phyloP scores from a whole-genome alignment of 2,329 filamentous ascomycete genomes.

The Pseudogymnoascus sp. region DNA sequence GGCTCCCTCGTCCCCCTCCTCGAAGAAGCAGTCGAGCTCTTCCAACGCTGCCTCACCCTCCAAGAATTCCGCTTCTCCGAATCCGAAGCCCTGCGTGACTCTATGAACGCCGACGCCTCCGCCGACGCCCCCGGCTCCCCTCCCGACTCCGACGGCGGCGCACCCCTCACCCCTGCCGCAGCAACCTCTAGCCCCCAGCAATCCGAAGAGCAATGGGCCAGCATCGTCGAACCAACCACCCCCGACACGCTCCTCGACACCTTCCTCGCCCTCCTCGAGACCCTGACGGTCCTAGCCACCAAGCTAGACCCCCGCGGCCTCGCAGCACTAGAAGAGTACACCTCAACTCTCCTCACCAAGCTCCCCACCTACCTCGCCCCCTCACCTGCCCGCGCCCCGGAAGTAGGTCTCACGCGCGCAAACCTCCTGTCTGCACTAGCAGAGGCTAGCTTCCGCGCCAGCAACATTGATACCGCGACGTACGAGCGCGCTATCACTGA shows the following conservation, averaged over 20 bases:
- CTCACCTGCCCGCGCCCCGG: slow-evolving; percentile 37
- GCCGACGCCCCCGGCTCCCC: slow-evolving; percentile 27
- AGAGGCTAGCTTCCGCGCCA: slow-evolving; percentile 48
- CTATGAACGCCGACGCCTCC: slow-evolving; percentile 21
- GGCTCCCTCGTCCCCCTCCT: slow-evolving; percentile 36
- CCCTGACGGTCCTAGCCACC: slow-evolving; percentile 41
- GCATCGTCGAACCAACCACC: slow-evolving; percentile 59
- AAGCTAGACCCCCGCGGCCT: slow-evolving; percentile 36
- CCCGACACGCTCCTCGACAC: slow-evolving; percentile 61
- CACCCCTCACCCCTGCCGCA: slow-evolving; percentile 12
- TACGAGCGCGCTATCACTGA: slow-evolving; percentile 41
- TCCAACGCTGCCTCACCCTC: slow-evolving; percentile 47
- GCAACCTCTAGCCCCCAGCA: slow-evolving; percentile 6
- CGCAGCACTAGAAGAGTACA: slow-evolving; percentile 52
- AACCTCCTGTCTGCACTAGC: slow-evolving; percentile 49
- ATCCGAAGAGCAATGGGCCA: slow-evolving; percentile 53
- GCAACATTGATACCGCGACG: slow-evolving; percentile 41
- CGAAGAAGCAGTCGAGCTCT: slow-evolving; percentile 54
- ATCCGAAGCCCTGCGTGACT: slow-evolving; percentile 30
- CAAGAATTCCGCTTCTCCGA: slow-evolving; percentile 44
- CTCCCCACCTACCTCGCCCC: slow-evolving; percentile 44
- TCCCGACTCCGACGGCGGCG: slow-evolving; percentile 30
- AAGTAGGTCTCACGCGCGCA: slow-evolving; percentile 47
- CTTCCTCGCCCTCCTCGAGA: slow-evolving; percentile 55
- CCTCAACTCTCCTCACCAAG: slow-evolving; percentile 42